Evolutionary conservation across 2,329 filamentous ascomycete species (phyloP).

Genomic region (Aaosphaeria arxii): DNA sequence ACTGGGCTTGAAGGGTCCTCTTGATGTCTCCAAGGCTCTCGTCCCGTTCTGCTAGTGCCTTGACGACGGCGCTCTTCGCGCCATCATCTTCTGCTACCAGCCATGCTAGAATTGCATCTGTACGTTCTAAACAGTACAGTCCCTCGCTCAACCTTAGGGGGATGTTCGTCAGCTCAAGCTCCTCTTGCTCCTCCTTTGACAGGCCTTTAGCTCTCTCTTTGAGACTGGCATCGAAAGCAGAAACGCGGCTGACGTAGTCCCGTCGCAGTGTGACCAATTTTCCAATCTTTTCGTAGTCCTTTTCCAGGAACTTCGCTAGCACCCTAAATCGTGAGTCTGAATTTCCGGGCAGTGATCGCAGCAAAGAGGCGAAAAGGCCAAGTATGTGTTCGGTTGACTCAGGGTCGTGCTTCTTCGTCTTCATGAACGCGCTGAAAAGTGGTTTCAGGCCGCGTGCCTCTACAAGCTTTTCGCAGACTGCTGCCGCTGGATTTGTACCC

Average conservation of each 20-base stretch:
- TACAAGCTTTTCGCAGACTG: conserved; percentile 73
- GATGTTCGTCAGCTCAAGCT: conserved; percentile 68
- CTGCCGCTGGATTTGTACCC: conserved; percentile 14
- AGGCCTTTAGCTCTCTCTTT: conserved; percentile 54
- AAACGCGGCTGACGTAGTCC: conserved; percentile 65
- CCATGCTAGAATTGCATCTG: conserved; percentile 87
- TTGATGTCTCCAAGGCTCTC: conserved; percentile 63
- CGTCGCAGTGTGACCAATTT: conserved; percentile 69
- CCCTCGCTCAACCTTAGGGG: conserved; percentile 77
- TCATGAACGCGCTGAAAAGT: conserved; percentile 84
- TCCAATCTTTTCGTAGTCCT: conserved; percentile 80
- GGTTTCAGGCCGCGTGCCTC: conserved; percentile 82
- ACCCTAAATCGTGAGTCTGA: conserved; percentile 76
- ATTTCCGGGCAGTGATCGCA: conserved; percentile 74
- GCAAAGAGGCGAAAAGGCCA: conserved; percentile 77
- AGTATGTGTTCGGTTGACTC: conserved; percentile 75
- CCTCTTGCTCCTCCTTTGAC: conserved; percentile 58
- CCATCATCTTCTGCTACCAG: conserved; percentile 84
- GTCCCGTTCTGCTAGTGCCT: conserved; percentile 65
- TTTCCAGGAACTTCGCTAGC: conserved; percentile 93
- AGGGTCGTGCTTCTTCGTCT: conserved; percentile 71
- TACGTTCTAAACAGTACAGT: conserved; percentile 75
- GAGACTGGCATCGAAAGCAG: conserved; percentile 62
- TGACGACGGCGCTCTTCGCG: conserved; percentile 62
- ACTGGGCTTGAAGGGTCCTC: conserved; percentile 66